Conservation (phyloP, 192 early-diverging fungal species). For the Jimgerdemannia flammicorona region DNA sequence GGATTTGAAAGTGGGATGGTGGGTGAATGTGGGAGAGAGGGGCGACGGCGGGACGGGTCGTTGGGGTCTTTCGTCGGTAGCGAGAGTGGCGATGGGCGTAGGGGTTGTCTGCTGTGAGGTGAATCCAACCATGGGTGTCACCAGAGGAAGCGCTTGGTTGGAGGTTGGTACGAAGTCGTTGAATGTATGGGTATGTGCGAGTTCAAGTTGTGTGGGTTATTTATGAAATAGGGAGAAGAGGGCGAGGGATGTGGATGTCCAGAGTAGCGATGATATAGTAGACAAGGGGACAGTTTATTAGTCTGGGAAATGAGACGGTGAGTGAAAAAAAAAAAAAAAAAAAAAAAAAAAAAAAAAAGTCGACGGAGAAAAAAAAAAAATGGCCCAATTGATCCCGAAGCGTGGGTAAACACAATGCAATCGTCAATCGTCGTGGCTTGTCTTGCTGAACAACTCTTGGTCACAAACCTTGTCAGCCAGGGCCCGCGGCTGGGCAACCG, state of each 20-base stretch:
- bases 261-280: not conserved
- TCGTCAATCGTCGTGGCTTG: too few relatives aligned
- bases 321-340: not conserved
- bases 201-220: not conserved
- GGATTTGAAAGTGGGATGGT: not conserved
- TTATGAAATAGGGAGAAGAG: not conserved
- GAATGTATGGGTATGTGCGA: not conserved
- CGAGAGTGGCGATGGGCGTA: not conserved
- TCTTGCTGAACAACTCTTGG: too few relatives aligned
- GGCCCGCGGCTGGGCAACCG: too few relatives aligned
- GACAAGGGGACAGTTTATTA: not conserved
- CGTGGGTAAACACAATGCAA: too few relatives aligned
- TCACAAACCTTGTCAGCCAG: too few relatives aligned
- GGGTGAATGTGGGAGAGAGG: not conserved
- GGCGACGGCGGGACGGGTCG: not conserved
- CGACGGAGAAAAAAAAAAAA: too few relatives aligned
- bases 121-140: not conserved
- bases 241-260: not conserved
- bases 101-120: not conserved
- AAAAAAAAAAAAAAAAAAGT: too few relatives aligned
- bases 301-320: not conserved
- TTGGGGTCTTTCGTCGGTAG: not conserved
- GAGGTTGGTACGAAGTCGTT: not conserved
- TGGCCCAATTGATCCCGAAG: too few relatives aligned
- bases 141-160: not conserved